phyloP scores from a whole-genome alignment of 495 filamentous ascomycete genomes.

The Lepidopterella palustris region DNA sequence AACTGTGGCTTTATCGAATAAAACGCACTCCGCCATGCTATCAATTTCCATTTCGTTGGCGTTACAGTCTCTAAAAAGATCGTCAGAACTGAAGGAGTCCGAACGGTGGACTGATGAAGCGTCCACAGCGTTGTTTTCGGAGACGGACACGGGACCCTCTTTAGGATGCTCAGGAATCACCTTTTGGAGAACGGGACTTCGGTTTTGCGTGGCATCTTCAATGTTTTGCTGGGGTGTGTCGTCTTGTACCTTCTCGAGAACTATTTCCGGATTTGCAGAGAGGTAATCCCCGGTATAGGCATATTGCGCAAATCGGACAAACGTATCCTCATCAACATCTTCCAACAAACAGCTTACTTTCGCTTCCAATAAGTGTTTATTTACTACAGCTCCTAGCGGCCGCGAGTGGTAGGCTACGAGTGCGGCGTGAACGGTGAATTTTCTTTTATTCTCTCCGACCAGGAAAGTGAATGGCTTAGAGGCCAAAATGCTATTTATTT shows the following conservation, averaged over 20 bases:
- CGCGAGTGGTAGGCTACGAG: neutral
- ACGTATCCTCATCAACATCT: neutral
- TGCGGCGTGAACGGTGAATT: neutral
- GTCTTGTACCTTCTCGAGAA: neutral
- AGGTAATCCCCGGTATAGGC: neutral
- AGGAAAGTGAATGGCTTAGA: neutral
- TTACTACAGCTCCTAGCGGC: neutral
- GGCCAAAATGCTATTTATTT: neutral
- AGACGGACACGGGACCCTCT: neutral
- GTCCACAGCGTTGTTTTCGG: neutral
- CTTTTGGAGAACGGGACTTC: neutral
- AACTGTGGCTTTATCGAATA: neutral
- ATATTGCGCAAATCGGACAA: neutral
- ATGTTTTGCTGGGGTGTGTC: neutral
- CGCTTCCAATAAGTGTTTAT: neutral
- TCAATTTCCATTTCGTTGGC: neutral
- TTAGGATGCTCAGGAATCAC: neutral
- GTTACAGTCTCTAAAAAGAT: neutral
- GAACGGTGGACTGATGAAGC: neutral
- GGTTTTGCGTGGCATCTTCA: neutral
- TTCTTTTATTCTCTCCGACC: neutral
- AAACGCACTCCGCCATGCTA: neutral
- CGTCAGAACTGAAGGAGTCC: neutral
- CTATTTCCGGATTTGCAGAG: neutral
- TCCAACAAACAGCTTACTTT: neutral